Conservation (phyloP, 179 eudicot genomes). For the Carnegiea gigantea region DNA sequence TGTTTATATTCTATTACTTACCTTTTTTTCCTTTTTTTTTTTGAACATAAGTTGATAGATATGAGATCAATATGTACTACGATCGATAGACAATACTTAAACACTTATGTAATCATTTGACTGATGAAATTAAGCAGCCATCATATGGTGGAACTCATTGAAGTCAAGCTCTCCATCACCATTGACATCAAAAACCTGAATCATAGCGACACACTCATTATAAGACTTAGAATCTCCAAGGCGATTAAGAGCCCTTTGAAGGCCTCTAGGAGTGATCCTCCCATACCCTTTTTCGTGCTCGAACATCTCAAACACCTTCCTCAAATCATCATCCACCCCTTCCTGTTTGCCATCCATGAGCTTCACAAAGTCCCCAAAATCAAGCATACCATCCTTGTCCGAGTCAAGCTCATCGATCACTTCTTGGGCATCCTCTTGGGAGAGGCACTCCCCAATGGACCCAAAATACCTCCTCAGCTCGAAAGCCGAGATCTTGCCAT, state of each 20-base stretch:
- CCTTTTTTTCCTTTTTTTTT: no score
- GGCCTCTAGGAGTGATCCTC: constrained; percentile 62
- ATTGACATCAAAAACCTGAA: constrained; percentile 55
- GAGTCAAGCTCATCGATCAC: constrained; percentile 59
- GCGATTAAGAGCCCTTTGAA: constrained; percentile 53
- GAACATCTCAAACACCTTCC: constrained; percentile 65
- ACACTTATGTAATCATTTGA: neutral
- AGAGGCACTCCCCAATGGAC: constrained; percentile 57
- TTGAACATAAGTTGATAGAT: no score
- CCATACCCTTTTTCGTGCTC: constrained; percentile 68
- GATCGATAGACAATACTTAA: no score
- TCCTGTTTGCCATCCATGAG: constrained; percentile 40
- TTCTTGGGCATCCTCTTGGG: constrained; percentile 54
- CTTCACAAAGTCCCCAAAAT: constrained; percentile 52
- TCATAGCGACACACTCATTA: constrained; percentile 68
- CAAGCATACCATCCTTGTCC: constrained; percentile 56
- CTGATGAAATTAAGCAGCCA: constrained; percentile 25
- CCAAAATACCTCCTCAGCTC: constrained; percentile 58
- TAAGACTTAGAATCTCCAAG: constrained; percentile 61
- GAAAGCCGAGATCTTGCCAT: constrained; percentile 62
- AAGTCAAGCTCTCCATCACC: constrained; percentile 80
- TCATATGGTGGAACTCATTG: constrained; percentile 70
- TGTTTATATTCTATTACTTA: no score
- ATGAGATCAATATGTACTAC: no score
- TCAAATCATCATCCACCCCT: constrained; percentile 39